These are phyloP conservation scores for Pythium aphanidermatum DNA, from an alignment of 352 stramenopile species.

Conservation along the genomic window DNA sequence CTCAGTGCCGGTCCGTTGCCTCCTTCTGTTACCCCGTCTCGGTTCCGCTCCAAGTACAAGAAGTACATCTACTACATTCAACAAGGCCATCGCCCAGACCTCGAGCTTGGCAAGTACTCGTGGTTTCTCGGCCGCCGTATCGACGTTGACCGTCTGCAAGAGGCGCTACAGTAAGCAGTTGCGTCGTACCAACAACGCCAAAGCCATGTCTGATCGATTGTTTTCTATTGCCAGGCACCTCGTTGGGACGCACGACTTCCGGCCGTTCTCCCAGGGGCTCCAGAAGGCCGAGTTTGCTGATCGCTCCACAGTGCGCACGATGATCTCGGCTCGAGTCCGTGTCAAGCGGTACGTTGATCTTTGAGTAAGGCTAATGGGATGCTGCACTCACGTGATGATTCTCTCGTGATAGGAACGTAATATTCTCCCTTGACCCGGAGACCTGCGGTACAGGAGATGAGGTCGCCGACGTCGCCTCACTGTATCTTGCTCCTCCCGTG, in stretches of 20 bases:
- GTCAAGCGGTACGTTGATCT: slow-evolving; percentile 40
- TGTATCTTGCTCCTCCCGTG: slow-evolving; percentile 15
- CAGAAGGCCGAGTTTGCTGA: slow-evolving; percentile 51
- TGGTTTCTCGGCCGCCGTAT: slow-evolving; percentile 77
- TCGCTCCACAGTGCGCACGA: slow-evolving; percentile 57
- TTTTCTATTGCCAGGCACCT: slow-evolving; percentile 29
- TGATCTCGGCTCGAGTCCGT: slow-evolving; percentile 55
- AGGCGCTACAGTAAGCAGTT: slow-evolving; percentile 48
- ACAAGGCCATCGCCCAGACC: slow-evolving; percentile 63
- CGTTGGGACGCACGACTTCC: slow-evolving; percentile 72
- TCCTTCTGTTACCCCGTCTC: slow-evolving; percentile 27
- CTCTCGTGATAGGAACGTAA: slow-evolving; percentile 58
- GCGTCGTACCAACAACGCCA: too few relatives aligned
- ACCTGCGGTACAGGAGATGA: slow-evolving; percentile 50
- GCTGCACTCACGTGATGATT: too few relatives aligned
- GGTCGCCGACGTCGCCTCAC: slow-evolving; percentile 29
- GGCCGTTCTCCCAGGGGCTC: slow-evolving; percentile 72
- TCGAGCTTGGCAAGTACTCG: slow-evolving; percentile 67
- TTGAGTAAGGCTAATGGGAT: too few relatives aligned
- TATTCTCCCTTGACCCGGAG: slow-evolving; percentile 60
- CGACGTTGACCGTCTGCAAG: slow-evolving; percentile 46
- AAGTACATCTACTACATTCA: slow-evolving; percentile 90
- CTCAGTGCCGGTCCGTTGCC: slow-evolving; percentile 32
- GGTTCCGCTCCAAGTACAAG: slow-evolving; percentile 79
- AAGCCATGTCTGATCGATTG: background rate